Base-by-base conservation (phyloP, 768 basidiomycete species). In the Auricularia heimuer region DNA sequence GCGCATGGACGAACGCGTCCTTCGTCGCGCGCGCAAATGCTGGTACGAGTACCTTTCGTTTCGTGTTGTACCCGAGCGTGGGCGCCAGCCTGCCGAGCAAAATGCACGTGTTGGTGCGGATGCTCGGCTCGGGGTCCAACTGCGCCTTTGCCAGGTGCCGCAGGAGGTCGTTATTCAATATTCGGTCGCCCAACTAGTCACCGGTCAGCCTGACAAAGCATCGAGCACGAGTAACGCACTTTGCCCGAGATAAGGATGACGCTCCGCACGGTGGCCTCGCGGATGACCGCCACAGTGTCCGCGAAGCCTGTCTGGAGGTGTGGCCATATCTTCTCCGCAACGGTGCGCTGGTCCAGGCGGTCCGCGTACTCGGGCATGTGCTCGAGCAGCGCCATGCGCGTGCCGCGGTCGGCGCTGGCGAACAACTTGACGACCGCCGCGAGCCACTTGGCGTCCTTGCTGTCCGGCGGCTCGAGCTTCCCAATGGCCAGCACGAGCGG, bases 31-130 rank as follows among this genome's bases (percentile, higher is more conserved):
- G 83, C 3, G 89, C 83, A 74, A 98, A 98, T 3, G 97, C 97
- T 3, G 95, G 94, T 1, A 98, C 92, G 4, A 99, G 84, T n/a
- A 99, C 94, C 71, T 98, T 98, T 69, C 88, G 85, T 73, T 94
- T 93, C 3, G 96, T 97, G 70, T 93, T 88, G 65, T 89, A 84
- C 1, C 91, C 90, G 1, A 99, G 77, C 2, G 84, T 82, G 0
- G 92, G 92, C 0, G 91, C 94, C 4, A 99, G 81, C 6, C 96
- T 85, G 18, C 95, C 96, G 65, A 99, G 85, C 3, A 98, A 84
- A 69, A 99, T 98, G 71, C 94, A 96, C 0, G 97, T 97, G 71
- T 98, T 98, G 16, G 97, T 98, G 58, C 97, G 84, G 69, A 98
- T 98, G 4, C 94, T 95, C 3, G 95, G 85, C 75, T 99, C 97